These are phyloP conservation scores for Colletotrichum karsti DNA, from an alignment of 2,329 filamentous ascomycete genomes.

Conservation along the genomic window DNA sequence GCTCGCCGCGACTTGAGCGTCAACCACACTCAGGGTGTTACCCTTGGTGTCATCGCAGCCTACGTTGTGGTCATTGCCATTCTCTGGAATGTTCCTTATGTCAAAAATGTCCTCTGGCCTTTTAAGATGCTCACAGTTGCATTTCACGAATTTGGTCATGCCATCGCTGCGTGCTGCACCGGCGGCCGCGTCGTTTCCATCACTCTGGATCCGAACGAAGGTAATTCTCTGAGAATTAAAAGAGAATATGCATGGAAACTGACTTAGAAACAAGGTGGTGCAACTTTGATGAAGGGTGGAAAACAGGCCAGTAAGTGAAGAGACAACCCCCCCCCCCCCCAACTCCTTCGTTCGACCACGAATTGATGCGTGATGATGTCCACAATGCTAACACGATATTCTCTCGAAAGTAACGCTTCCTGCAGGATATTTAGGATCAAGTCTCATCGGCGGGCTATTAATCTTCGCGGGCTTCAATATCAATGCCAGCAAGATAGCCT, in stretches of 20 bases:
- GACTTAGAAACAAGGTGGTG: slow-evolving; percentile 54
- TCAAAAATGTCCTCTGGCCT: slow-evolving; percentile 80
- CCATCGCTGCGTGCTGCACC: slow-evolving; percentile 75
- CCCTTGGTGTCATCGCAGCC: slow-evolving; percentile 74
- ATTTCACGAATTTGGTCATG: slow-evolving; percentile 84
- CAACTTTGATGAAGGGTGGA: slow-evolving; percentile 76
- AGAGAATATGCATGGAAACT: neutral
- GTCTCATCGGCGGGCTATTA: slow-evolving; percentile 78
- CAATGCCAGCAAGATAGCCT: slow-evolving; percentile 82
- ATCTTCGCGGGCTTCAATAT: slow-evolving; percentile 86
- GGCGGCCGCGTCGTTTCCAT: slow-evolving; percentile 80
- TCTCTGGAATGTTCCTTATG: slow-evolving; percentile 81
- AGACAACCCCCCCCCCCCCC: no score
- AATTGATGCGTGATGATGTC: no score
- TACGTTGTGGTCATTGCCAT: slow-evolving; percentile 78
- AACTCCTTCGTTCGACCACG: no score
- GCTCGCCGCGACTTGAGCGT: slow-evolving; percentile 63
- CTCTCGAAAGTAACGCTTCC: slow-evolving; percentile 71
- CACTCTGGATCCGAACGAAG: slow-evolving; percentile 79
- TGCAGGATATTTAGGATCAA: slow-evolving; percentile 81
- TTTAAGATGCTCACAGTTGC: slow-evolving; percentile 90
- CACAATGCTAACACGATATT: neutral
- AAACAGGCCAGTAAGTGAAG: slow-evolving; percentile 50
- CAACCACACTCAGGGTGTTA: slow-evolving; percentile 75
- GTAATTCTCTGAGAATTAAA: neutral